phyloP scores from a whole-genome alignment of 768 basidiomycete species.

The Russula sp. region DNA sequence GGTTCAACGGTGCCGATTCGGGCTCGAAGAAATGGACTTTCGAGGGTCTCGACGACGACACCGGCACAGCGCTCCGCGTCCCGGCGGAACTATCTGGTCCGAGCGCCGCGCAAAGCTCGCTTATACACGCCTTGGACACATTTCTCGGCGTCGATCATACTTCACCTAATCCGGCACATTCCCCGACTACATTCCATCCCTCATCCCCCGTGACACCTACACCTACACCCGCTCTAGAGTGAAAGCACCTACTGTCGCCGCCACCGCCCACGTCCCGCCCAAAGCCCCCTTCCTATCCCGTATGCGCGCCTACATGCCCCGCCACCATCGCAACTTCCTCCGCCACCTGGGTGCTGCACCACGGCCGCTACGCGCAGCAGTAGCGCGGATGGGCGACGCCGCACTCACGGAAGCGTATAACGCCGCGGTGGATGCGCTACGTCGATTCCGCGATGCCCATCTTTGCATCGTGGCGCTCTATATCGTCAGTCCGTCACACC shows the following conservation, averaged over 20 bases:
- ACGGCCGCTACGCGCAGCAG: constrained; percentile 48
- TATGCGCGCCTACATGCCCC: constrained; percentile 62
- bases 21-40: constrained; percentile 43
- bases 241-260: not conserved
- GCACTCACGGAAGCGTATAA: constrained; percentile 46
- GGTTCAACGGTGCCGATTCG: constrained; percentile 58
- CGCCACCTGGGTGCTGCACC: constrained; percentile 47
- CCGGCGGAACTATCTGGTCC: constrained; percentile 52
- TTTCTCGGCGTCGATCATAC: constrained; percentile 51
- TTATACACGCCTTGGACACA: constrained; percentile 54
- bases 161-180: constrained; percentile 35
- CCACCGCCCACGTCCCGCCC: constrained; percentile 7
- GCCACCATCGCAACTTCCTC: constrained; percentile 57
- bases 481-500: constrained; percentile 53
- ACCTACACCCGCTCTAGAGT: not conserved
- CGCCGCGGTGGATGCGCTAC: constrained; percentile 47
- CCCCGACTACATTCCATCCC: not conserved
- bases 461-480: constrained; percentile 55
- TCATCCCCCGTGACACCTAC: not conserved
- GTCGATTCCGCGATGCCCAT: constrained; percentile 56
- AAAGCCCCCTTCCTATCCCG: constrained; percentile 45
- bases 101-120: constrained; percentile 59
- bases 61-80: constrained; percentile 35
- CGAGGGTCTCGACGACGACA: constrained; percentile 43
- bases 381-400: constrained; percentile 33